phyloP scores from a whole-genome alignment of 192 early-diverging fungal species.

The Geranomyces michiganensis region DNA sequence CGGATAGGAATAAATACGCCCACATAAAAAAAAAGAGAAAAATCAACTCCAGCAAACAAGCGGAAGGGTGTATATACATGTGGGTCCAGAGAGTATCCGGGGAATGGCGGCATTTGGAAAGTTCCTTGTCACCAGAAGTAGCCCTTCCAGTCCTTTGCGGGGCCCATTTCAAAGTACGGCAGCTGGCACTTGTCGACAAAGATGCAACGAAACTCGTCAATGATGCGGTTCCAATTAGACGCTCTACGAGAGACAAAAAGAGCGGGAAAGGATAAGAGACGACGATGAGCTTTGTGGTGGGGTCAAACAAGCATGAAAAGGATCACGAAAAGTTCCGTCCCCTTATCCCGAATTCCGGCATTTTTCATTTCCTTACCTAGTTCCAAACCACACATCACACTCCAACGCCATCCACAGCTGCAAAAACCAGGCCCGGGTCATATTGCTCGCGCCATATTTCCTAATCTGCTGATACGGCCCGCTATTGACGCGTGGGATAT shows the following conservation, averaged over 20 bases:
- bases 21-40: no score
- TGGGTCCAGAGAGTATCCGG: no score
- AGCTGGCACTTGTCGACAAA: conserved; percentile 4
- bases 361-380: conserved; percentile 1
- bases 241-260: background rate
- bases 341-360: no score
- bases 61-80: no score
- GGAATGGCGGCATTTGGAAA: no score
- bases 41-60: no score
- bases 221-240: conserved; percentile 1
- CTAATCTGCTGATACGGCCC: conserved; percentile 5
- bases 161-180: background rate
- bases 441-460: background rate
- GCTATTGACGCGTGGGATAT: conserved; percentile 1
- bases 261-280: no score
- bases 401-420: conserved; percentile 9
- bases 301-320: no score
- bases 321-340: no score
- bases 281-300: no score
- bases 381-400: conserved; percentile 3
- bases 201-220: conserved; percentile 7
- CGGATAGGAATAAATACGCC: no score
- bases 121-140: conserved; percentile 3
- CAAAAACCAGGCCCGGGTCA: background rate
- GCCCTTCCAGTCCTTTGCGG: background rate